Percentiles rank a stretch among this genome's conserved stretches.
Evolutionary conservation across 805 yeast genomes (phyloP).

Genomic region (Candida sphagnicola): DNA sequence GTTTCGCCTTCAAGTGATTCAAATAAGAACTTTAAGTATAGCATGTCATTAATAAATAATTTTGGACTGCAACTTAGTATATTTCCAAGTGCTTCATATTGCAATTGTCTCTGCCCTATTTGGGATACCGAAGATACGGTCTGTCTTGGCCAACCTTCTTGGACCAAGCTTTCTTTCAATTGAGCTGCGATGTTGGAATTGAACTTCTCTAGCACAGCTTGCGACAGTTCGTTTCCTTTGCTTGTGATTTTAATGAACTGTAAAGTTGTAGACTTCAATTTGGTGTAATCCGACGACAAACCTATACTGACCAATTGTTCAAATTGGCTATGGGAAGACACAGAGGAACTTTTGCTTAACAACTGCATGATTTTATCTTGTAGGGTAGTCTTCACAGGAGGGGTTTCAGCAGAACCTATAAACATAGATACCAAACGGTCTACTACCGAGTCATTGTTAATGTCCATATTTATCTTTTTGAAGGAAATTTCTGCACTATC

Average conservation of each 20-base stretch:
- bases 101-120: slow-evolving; percentile 50
- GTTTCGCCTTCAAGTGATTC: slow-evolving; percentile 65
- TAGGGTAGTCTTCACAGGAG: slow-evolving; percentile 51
- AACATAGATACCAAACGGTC: slow-evolving; percentile 53
- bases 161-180: slow-evolving; percentile 47
- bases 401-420: slow-evolving; percentile 46
- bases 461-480: slow-evolving; percentile 47
- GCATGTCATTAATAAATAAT: slow-evolving; percentile 41
- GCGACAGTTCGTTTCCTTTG: slow-evolving; percentile 10
- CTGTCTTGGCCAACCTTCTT: slow-evolving; percentile 60
- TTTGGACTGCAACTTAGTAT: slow-evolving; percentile 47
- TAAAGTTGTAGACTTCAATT: slow-evolving; percentile 54
- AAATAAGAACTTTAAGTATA: slow-evolving; percentile 62
- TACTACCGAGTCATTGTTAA: slow-evolving; percentile 49
- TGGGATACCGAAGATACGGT: slow-evolving; percentile 26
- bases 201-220: slow-evolving; percentile 18
- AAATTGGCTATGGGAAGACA: slow-evolving; percentile 40
- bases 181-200: slow-evolving; percentile 46
- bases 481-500: slow-evolving; percentile 50
- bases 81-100: slow-evolving; percentile 77
- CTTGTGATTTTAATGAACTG: slow-evolving; percentile 63
- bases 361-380: slow-evolving; percentile 55
- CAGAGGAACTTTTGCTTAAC: slow-evolving; percentile 49
- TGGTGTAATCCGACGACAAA: slow-evolving; percentile 48
- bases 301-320: slow-evolving; percentile 56